phyloP scores from a whole-genome alignment of 768 basidiomycete species.

The Suillus plorans region DNA sequence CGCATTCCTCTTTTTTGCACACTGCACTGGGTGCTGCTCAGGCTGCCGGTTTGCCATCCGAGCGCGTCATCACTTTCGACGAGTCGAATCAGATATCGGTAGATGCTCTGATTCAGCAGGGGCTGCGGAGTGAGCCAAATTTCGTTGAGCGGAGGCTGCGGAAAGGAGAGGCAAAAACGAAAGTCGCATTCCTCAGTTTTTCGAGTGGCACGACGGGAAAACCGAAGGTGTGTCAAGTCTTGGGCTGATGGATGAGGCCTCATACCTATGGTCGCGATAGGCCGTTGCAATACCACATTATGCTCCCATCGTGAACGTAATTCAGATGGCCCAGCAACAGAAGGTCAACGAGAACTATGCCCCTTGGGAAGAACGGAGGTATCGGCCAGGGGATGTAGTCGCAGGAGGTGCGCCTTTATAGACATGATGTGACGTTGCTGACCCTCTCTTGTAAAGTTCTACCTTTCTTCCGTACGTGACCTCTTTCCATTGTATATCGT shows the following conservation, averaged over 20 bases:
- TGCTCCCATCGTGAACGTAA: conserved; percentile 58
- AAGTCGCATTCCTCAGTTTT: conserved; percentile 67
- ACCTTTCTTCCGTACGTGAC: conserved; percentile 59
- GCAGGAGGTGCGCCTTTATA: conserved; percentile 48
- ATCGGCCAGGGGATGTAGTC: conserved; percentile 55
- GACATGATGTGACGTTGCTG: neutral
- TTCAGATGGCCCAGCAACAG: conserved; percentile 58
- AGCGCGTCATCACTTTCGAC: conserved; percentile 30
- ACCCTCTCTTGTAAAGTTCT: conserved; percentile 37
- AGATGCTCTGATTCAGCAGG: conserved; percentile 49
- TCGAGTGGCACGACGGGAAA: conserved; percentile 76
- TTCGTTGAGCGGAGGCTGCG: conserved; percentile 48
- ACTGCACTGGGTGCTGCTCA: conserved; percentile 31
- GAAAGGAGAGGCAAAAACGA: conserved; percentile 59
- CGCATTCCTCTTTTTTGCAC: conserved; percentile 27
- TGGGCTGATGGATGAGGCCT: neutral
- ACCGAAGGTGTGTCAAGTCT: conserved; percentile 23
- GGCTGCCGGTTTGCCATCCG: conserved; percentile 27
- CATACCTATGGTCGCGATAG: conserved; percentile 26
- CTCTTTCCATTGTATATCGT: neutral
- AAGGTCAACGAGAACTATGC: conserved; percentile 40
- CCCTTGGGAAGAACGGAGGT: conserved; percentile 38
- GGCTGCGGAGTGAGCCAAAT: conserved; percentile 30
- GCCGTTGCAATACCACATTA: conserved; percentile 71
- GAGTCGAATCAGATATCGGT: conserved; percentile 31